phyloP scores from a whole-genome alignment of 257 asterid species.

The Solanum pinnatisectum region DNA sequence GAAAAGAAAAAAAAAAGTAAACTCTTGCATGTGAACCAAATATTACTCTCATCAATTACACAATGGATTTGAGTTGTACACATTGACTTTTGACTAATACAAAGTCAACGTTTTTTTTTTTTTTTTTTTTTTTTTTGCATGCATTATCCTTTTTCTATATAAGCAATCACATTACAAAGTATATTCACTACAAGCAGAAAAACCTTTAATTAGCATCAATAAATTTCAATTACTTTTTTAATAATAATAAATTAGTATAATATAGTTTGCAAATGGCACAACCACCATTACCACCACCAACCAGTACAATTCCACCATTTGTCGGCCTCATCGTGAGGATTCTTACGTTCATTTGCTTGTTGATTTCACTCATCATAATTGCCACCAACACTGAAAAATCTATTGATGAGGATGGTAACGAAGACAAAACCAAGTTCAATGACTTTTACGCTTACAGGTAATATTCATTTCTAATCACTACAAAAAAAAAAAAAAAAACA shows the following conservation, averaged over 20 bases:
- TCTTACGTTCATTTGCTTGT: constrained; percentile 23
- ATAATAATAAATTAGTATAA: not conserved
- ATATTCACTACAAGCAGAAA: not conserved
- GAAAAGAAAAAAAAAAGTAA: not conserved
- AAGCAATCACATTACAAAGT: not conserved
- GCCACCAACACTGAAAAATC: constrained; percentile 14
- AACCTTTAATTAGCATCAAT: not conserved
- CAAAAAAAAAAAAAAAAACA: not conserved
- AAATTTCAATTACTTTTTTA: not conserved
- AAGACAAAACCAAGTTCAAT: constrained; percentile 1
- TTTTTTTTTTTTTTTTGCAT: not conserved
- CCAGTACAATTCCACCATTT: constrained; percentile 14
- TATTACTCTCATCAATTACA: not conserved
- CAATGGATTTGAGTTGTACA: not conserved
- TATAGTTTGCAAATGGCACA: constrained; percentile 12
- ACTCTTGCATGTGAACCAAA: not conserved
- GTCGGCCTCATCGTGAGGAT: constrained; percentile 25
- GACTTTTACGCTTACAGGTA: constrained; percentile 25
- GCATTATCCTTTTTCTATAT: not conserved
- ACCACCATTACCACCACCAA: constrained; percentile 21
- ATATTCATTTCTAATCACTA: not conserved
- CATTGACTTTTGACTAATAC: not conserved
- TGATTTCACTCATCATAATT: constrained; percentile 27
- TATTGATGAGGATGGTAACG: not conserved
- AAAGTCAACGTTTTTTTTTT: not conserved